Percentiles rank a stretch among this genome's conserved stretches.
These are phyloP conservation scores for Penicillium sp. DNA, from an alignment of 2,329 filamentous ascomycete species.

Conservation along the genomic window DNA sequence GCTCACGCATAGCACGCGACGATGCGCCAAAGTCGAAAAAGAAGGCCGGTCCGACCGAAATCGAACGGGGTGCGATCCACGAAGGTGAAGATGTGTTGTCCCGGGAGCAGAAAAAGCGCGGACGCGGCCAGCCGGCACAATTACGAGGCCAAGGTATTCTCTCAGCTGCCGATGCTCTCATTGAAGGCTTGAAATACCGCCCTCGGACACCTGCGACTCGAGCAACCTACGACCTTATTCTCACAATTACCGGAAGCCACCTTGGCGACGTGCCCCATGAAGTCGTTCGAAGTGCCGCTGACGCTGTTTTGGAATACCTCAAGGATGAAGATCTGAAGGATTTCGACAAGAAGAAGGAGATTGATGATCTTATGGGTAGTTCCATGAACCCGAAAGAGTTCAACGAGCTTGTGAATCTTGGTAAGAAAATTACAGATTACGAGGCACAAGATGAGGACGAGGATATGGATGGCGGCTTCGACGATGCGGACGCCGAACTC, in stretches of 20 bases:
- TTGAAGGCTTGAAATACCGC: conserved; percentile 89
- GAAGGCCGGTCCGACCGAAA: conserved; percentile 62
- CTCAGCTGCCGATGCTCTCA: conserved; percentile 78
- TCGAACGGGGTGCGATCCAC: conserved; percentile 72
- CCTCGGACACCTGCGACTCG: conserved; percentile 88
- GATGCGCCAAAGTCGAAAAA: conserved; percentile 80
- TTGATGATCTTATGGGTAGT: conserved; percentile 88
- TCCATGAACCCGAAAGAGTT: conserved; percentile 85
- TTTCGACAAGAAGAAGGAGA: conserved; percentile 96
- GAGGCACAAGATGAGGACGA: conserved; percentile 95
- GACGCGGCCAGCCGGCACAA: conserved; percentile 70
- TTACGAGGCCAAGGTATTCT: conserved; percentile 74
- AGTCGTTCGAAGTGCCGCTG: conserved; percentile 88
- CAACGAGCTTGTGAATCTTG: conserved; percentile 92
- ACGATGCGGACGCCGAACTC: conserved; percentile 71
- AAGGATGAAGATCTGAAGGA: conserved; percentile 97
- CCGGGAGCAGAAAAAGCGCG: conserved; percentile 83
- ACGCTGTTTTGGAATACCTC: conserved; percentile 84
- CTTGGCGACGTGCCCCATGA: conserved; percentile 92
- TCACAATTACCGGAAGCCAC: conserved; percentile 83
- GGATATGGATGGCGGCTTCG: conserved; percentile 70
- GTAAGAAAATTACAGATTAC: conserved; percentile 99
- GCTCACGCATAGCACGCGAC: conserved; percentile 76
- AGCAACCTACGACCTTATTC: conserved; percentile 89
- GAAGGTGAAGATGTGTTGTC: conserved; percentile 83